Evolutionary conservation across 2,329 filamentous ascomycete species (phyloP), one percentile per base, ranked within the genome.

Genomic region (Pseudogymnoascus sp.): DNA sequence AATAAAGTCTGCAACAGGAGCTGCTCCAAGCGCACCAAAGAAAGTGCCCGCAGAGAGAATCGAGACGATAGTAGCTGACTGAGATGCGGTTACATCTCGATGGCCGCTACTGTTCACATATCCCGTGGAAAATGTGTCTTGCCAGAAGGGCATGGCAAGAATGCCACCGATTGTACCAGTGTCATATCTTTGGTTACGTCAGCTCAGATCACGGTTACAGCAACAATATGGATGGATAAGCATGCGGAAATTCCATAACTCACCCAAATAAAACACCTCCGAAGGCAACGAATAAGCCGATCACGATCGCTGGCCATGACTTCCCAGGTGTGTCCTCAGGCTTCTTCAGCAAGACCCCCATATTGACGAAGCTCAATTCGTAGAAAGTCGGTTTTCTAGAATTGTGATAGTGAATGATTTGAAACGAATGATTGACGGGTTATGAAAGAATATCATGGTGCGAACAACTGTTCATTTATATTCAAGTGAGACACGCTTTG

Each of bases 11-110:
- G 83, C 85, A 50, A 90, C 69, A 62, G 85, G 79, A 10, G 84
- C 82, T 0, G 83, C 85, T 11, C 72, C 75, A 19, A 92, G 80
- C 11, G 88, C 83, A 42, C 89, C 89, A 68, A 91, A 87, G 76
- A 92, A 92, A 33, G 88, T 91, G 64, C 89, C 89, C 31, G 86
- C 86, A 0, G 88, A 91, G 16, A 92, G 81, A 68, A 91, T 90
- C 7, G 88, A 90, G 37, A 90, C 87, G 64, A 89, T 85, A 44
- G 85, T 78, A 0, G 87, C 88, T 59, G 83, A 79, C 67, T 85
- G 79, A 1, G 78, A 76, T 0, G 86, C 77, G 2, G 79, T 79
- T 33, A 86, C 73, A 66, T 80, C 76, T 6, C 70, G 75, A 7
- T 79, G 69, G 10, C 80, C 79, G 0, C 74, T 42, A 13, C 74